Evolutionary conservation across 768 basidiomycete genomes (phyloP).

Genomic region (Trametes punicea): DNA sequence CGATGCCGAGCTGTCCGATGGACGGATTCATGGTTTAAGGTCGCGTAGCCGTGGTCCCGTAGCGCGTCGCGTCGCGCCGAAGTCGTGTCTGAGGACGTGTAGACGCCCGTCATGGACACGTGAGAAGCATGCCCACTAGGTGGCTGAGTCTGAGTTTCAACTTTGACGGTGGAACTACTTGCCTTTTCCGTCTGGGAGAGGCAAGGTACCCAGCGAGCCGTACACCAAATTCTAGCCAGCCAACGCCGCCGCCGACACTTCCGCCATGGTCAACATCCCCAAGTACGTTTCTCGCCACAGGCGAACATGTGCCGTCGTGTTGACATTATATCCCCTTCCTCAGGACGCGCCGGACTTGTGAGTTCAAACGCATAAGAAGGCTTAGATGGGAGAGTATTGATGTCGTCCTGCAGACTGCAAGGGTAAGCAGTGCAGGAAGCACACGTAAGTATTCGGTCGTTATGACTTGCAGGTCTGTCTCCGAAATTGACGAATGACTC

Average conservation of each 20-base stretch:
- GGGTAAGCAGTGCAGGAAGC: slow-evolving; percentile 95
- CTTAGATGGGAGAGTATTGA: slow-evolving; percentile 16
- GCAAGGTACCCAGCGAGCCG: slow-evolving; percentile 16
- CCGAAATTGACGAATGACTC: slow-evolving; percentile 10
- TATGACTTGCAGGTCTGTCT: not conserved
- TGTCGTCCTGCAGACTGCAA: slow-evolving; percentile 68
- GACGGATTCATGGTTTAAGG: too few species aligned
- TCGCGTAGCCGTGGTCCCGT: too few species aligned
- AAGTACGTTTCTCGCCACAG: slow-evolving; percentile 58
- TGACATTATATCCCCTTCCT: slow-evolving; percentile 18
- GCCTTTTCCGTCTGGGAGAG: slow-evolving; percentile 22
- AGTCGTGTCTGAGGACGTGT: not conserved
- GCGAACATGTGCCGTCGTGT: not conserved
- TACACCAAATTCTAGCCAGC: slow-evolving; percentile 24
- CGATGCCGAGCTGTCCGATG: too few species aligned
- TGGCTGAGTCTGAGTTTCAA: slow-evolving; percentile 29
- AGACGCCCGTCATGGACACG: not conserved
- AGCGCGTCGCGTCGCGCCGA: too few species aligned
- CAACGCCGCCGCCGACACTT: slow-evolving; percentile 32
- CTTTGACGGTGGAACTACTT: slow-evolving; percentile 24
- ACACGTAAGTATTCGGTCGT: slow-evolving; percentile 62
- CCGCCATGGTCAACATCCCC: slow-evolving; percentile 91
- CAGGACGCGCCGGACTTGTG: slow-evolving; percentile 95
- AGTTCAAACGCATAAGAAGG: slow-evolving; percentile 39
- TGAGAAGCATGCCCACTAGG: not conserved